Percentiles rank a stretch among this genome's conserved stretches.
These are phyloP conservation scores for Acmispon strigosus DNA, from an alignment of 306 rosid species.

Conservation along the genomic window DNA sequence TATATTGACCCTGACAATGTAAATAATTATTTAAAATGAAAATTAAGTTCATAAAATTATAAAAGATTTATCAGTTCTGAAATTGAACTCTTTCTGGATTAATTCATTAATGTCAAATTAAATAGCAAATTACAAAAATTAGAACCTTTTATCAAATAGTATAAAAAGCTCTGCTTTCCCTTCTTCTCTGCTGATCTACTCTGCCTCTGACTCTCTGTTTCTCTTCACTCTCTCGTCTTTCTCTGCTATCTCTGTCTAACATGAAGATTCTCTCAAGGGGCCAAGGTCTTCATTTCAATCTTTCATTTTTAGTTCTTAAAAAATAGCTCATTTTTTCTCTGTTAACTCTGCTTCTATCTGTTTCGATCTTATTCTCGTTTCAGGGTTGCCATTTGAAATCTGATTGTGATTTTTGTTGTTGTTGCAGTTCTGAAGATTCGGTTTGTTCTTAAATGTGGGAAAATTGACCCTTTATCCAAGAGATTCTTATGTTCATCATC, in stretches of 20 bases:
- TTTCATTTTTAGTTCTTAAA: neutral
- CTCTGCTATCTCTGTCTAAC: neutral
- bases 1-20: no score
- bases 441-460: constrained; percentile 27
- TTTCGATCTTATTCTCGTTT: neutral
- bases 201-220: neutral
- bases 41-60: no score
- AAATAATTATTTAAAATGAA: no score
- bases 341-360: no score
- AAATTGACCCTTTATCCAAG: constrained; percentile 16
- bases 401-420: neutral
- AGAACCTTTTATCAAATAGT: no score
- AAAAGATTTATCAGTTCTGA: no score
- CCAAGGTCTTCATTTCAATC: constrained; percentile 29
- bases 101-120: no score
- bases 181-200: neutral
- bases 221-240: neutral
- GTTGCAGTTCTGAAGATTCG: constrained; percentile 41
- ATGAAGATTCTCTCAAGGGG: constrained; percentile 50
- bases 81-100: no score
- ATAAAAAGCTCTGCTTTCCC: no score
- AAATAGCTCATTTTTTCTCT: neutral
- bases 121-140: no score
- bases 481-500: constrained; percentile 24
- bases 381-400: constrained; percentile 6